A percentile compares a stretch with the other conserved stretches of the same genome.
These are phyloP conservation scores for Baffinella frigidus DNA, from an alignment of 208 protist genomes.

Conservation along the genomic window DNA sequence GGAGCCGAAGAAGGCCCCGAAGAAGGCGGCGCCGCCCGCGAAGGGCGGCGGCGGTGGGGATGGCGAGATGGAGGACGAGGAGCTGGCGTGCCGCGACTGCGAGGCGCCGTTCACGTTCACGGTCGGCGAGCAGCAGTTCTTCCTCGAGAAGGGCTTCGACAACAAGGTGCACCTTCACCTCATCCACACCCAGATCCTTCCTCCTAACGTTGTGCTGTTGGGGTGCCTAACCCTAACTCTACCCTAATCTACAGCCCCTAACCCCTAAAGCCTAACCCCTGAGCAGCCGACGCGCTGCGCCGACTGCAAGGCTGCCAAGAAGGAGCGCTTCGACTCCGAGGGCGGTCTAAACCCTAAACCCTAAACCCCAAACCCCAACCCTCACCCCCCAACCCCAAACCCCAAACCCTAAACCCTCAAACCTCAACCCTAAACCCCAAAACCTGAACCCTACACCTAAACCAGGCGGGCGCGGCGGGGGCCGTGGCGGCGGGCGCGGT, in stretches of 20 bases:
- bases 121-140: slow-evolving; percentile 61
- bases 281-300: slow-evolving; percentile 49
- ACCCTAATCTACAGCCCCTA: too few relatives aligned
- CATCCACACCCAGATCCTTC: too few relatives aligned
- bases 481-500: slow-evolving; percentile 30
- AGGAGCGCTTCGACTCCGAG: slow-evolving; percentile 40
- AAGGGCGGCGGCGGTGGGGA: background rate
- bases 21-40: background rate
- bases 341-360: too few relatives aligned
- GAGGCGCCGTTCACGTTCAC: slow-evolving; percentile 55
- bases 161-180: too few relatives aligned
- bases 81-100: slow-evolving; percentile 61
- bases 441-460: too few relatives aligned
- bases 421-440: too few relatives aligned
- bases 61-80: slow-evolving; percentile 8
- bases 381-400: too few relatives aligned
- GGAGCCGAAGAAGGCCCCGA: slow-evolving; percentile 36
- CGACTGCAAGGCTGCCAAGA: slow-evolving; percentile 64
- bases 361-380: too few relatives aligned
- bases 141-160: slow-evolving; percentile 61
- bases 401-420: too few relatives aligned
- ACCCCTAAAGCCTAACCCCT: too few relatives aligned
- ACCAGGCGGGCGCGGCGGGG: slow-evolving; percentile 10
- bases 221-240: too few relatives aligned
- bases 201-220: too few relatives aligned